These are phyloP conservation scores for Fagopyrum tataricum DNA, from an alignment of 148 eudicot species.

Conservation along the genomic window DNA sequence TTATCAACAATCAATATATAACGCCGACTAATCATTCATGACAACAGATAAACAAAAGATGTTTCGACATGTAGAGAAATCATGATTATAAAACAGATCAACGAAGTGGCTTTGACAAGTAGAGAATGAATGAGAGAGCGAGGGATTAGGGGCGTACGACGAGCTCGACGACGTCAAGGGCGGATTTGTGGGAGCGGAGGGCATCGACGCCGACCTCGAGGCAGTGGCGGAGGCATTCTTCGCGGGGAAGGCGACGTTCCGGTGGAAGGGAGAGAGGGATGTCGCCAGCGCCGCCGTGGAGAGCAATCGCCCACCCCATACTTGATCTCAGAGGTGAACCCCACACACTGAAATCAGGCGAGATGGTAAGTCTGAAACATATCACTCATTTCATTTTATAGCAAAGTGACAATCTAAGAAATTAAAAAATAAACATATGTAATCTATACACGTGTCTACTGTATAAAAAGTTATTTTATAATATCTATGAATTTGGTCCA, in stretches of 20 bases:
- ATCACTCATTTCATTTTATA: too few relatives aligned
- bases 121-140: not conserved
- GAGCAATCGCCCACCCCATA: slow-evolving; percentile 92
- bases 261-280: slow-evolving; percentile 52
- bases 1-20: too few relatives aligned
- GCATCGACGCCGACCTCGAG: slow-evolving; percentile 62
- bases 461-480: too few relatives aligned
- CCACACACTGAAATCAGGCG: too few relatives aligned
- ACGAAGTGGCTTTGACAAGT: too few relatives aligned
- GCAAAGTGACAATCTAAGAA: too few relatives aligned
- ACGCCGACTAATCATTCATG: not conserved
- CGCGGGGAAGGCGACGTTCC: slow-evolving; percentile 46
- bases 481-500: too few relatives aligned
- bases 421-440: too few relatives aligned
- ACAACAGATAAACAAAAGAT: not conserved
- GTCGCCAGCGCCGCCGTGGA: slow-evolving; percentile 96
- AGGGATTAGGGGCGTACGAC: slow-evolving; percentile 38
- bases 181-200: slow-evolving; percentile 33
- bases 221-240: slow-evolving; percentile 54
- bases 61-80: not conserved
- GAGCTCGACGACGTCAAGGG: slow-evolving; percentile 86
- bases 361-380: too few relatives aligned
- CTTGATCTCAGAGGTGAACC: not conserved
- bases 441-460: too few relatives aligned
- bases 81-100: too few relatives aligned